Evolutionary conservation across 2,329 filamentous ascomycete genomes (phyloP).

Genomic region (Amylocarpus encephaloides): DNA sequence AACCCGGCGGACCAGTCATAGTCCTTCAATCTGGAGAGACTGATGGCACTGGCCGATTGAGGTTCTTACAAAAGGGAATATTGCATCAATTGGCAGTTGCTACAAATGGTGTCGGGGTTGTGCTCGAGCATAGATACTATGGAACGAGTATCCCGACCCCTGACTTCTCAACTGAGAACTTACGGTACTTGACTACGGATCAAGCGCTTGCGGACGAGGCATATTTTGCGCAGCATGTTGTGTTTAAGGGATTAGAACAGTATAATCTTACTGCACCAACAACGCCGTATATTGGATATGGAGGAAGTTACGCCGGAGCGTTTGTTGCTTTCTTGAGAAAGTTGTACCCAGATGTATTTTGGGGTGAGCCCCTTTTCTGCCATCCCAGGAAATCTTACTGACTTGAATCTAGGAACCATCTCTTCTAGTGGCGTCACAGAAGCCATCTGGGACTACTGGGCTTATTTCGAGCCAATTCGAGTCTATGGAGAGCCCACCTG

Average conservation of each 20-base stretch:
- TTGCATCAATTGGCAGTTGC: slow-evolving; percentile 63
- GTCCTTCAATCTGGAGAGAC: slow-evolving; percentile 70
- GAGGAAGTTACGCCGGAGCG: slow-evolving; percentile 76
- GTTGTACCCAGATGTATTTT: slow-evolving; percentile 72
- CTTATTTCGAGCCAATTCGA: slow-evolving; percentile 54
- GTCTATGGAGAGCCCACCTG: slow-evolving; percentile 55
- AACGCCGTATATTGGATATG: slow-evolving; percentile 72
- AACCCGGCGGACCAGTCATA: slow-evolving; percentile 72
- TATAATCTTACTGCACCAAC: slow-evolving; percentile 57
- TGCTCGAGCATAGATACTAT: slow-evolving; percentile 86
- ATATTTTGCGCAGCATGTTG: slow-evolving; percentile 70
- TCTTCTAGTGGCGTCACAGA: slow-evolving; percentile 73
- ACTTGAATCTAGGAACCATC: slow-evolving; percentile 46
- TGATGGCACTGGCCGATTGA: slow-evolving; percentile 53
- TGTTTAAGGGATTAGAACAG: slow-evolving; percentile 64
- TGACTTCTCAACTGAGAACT: slow-evolving; percentile 60
- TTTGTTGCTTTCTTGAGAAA: slow-evolving; percentile 72
- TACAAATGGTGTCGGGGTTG: slow-evolving; percentile 67
- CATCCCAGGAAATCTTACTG: background rate
- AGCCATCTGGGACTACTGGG: slow-evolving; percentile 71
- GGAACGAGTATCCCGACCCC: slow-evolving; percentile 64
- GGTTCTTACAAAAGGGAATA: slow-evolving; percentile 72
- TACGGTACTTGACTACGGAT: slow-evolving; percentile 78
- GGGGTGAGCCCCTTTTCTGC: slow-evolving; percentile 38
- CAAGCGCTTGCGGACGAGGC: slow-evolving; percentile 76